phyloP scores from a whole-genome alignment of 352 stramenopile species.

The Pythium insidiosum region DNA sequence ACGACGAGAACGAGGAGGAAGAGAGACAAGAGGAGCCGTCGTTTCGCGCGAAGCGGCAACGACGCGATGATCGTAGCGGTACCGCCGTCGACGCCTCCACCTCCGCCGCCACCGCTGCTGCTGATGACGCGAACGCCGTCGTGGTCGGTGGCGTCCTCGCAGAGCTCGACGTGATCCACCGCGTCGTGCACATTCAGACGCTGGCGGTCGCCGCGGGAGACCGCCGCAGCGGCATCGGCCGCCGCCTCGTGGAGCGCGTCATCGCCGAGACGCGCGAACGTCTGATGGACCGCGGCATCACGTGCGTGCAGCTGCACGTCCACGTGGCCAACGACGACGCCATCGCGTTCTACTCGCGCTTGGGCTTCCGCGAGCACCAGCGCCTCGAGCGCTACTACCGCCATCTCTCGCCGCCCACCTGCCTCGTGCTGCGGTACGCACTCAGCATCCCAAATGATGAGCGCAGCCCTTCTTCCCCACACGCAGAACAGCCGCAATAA shows the following conservation, averaged over 20 bases:
- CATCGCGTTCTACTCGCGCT: constrained; percentile 42
- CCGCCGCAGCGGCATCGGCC: constrained; percentile 15
- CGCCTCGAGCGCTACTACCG: constrained; percentile 61
- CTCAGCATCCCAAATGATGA: too few relatives aligned
- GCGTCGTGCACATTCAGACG: constrained; percentile 16
- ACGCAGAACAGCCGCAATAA: too few relatives aligned
- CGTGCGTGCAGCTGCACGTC: constrained; percentile 43
- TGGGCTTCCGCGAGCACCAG: constrained; percentile 39
- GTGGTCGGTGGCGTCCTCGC: constrained; percentile 11
- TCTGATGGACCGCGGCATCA: constrained; percentile 1
- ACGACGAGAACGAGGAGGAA: constrained; percentile 23
- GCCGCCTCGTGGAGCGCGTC: constrained; percentile 25
- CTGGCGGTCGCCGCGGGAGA: constrained; percentile 10
- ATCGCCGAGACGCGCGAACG: constrained; percentile 12
- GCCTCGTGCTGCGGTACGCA: constrained; percentile 30
- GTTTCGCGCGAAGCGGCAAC: not conserved
- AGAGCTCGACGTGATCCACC: constrained; percentile 15
- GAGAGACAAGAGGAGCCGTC: not conserved
- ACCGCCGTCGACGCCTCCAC: too few relatives aligned
- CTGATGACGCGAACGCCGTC: not conserved
- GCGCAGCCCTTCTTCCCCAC: too few relatives aligned
- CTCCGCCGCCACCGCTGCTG: not conserved
- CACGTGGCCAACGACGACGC: constrained; percentile 51
- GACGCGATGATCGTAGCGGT: too few relatives aligned
- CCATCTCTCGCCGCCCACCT: constrained; percentile 39